A percentile compares a stretch with the other conserved stretches of the same genome.
These are phyloP conservation scores for Penicillium samsonianum DNA, from an alignment of 495 filamentous ascomycete genomes.

Conservation along the genomic window DNA sequence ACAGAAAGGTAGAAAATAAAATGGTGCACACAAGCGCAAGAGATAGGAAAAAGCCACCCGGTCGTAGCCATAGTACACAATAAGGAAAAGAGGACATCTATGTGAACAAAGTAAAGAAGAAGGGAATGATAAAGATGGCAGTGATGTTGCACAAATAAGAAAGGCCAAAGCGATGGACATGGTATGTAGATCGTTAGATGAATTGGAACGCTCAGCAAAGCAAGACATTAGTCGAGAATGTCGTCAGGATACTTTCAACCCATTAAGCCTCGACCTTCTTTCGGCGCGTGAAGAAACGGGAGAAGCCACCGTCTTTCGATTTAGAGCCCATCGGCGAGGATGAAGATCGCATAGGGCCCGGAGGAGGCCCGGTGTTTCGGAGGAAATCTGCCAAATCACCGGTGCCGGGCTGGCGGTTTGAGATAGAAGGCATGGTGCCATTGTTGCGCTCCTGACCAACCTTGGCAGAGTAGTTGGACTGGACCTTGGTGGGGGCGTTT, in stretches of 20 bases:
- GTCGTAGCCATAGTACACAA: slow-evolving; percentile 19
- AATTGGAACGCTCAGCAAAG: slow-evolving; percentile 38
- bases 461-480: slow-evolving; percentile 44
- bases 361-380: slow-evolving; percentile 74
- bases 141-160: slow-evolving; percentile 9
- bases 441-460: slow-evolving; percentile 40
- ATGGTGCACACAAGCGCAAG: slow-evolving; percentile 12
- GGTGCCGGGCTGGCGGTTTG: slow-evolving; percentile 52
- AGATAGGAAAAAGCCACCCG: slow-evolving; percentile 17
- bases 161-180: slow-evolving; percentile 29
- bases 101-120: slow-evolving; percentile 6
- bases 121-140: slow-evolving; percentile 6
- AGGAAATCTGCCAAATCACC: slow-evolving; percentile 81
- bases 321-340: slow-evolving; percentile 21
- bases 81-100: slow-evolving; percentile 19
- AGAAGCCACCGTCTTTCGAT: slow-evolving; percentile 34
- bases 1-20: slow-evolving; percentile 14
- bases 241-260: slow-evolving; percentile 13
- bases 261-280: slow-evolving; percentile 44
- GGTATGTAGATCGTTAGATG: slow-evolving; percentile 36
- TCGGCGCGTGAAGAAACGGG: slow-evolving; percentile 45
- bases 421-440: slow-evolving; percentile 30
- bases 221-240: slow-evolving; percentile 28
- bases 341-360: slow-evolving; percentile 37
- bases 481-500: slow-evolving; percentile 15